Percentiles rank a stretch among this genome's conserved stretches.
These are phyloP conservation scores for Microthyrium microscopicum DNA, from an alignment of 2,329 filamentous ascomycete genomes.

Conservation along the genomic window DNA sequence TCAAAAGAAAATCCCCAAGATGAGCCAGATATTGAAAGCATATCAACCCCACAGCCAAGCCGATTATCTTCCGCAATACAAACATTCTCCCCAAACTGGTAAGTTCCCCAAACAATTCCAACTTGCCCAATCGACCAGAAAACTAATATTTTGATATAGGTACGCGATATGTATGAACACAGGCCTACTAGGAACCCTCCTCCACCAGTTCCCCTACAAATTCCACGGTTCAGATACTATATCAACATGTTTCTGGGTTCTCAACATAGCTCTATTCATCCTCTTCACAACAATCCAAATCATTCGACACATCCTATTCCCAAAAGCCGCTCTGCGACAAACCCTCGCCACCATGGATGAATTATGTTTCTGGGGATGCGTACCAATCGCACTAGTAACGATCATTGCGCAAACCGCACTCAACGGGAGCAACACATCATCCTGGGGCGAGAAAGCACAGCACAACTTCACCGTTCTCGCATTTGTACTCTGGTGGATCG, in stretches of 20 bases:
- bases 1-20: too few species aligned
- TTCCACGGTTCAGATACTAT: not conserved
- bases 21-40: too few species aligned
- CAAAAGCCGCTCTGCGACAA: not conserved
- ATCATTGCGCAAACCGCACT: constrained; percentile 1
- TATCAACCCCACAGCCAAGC: too few species aligned
- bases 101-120: too few species aligned
- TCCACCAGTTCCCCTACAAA: not conserved
- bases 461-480: constrained; percentile 5
- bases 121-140: too few species aligned
- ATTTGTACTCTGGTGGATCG: constrained; percentile 4
- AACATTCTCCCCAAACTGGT: too few species aligned
- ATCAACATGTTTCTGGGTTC: not conserved
- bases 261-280: not conserved
- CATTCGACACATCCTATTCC: constrained; percentile 47
- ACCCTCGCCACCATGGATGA: constrained; percentile 3
- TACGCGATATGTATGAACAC: not conserved
- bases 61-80: too few species aligned
- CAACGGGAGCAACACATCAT: not conserved
- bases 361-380: constrained; percentile 1
- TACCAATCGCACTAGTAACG: constrained; percentile 1
- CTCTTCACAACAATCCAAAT: constrained; percentile 30
- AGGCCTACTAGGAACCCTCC: not conserved
- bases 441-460: not conserved
- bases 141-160: too few species aligned